phyloP scores from a whole-genome alignment of 495 filamentous ascomycete species.

The Daldinia bambusicola region DNA sequence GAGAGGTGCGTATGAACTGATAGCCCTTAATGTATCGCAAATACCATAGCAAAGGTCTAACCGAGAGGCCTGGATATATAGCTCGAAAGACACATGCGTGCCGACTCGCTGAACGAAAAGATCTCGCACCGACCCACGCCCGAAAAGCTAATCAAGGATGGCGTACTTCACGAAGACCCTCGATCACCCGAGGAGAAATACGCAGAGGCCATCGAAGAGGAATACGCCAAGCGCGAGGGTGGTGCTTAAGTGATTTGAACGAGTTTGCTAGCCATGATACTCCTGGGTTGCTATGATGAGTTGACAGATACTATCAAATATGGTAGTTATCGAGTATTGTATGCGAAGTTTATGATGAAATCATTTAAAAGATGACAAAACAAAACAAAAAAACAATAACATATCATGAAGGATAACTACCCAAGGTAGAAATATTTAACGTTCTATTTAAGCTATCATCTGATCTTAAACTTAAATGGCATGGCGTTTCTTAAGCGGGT shows the following conservation, averaged over 20 bases:
- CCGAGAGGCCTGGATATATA: slow-evolving; percentile 24
- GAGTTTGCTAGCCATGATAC: background rate
- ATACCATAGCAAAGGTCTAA: background rate
- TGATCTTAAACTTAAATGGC: background rate
- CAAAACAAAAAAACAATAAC: background rate
- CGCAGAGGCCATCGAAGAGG: slow-evolving; percentile 60
- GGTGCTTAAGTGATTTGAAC: slow-evolving; percentile 51
- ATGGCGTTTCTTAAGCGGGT: background rate
- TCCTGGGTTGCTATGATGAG: slow-evolving; percentile 5
- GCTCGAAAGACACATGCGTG: slow-evolving; percentile 85
- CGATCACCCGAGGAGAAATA: slow-evolving; percentile 62
- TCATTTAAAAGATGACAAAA: background rate
- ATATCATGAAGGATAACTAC: background rate
- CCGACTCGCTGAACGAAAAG: slow-evolving; percentile 84
- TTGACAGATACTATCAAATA: background rate
- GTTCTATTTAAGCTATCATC: slow-evolving; percentile 1
- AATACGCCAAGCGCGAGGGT: slow-evolving; percentile 62
- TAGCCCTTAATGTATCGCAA: no score
- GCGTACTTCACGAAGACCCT: slow-evolving; percentile 75
- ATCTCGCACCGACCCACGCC: slow-evolving; percentile 78
- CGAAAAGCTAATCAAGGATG: slow-evolving; percentile 78
- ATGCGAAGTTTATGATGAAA: background rate
- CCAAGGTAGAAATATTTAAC: background rate
- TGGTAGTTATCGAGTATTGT: background rate
- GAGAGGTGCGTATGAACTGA: slow-evolving; percentile 58